Evolutionary conservation across 2,329 filamentous ascomycete species (phyloP).

Genomic region (Cladosporium velox): DNA sequence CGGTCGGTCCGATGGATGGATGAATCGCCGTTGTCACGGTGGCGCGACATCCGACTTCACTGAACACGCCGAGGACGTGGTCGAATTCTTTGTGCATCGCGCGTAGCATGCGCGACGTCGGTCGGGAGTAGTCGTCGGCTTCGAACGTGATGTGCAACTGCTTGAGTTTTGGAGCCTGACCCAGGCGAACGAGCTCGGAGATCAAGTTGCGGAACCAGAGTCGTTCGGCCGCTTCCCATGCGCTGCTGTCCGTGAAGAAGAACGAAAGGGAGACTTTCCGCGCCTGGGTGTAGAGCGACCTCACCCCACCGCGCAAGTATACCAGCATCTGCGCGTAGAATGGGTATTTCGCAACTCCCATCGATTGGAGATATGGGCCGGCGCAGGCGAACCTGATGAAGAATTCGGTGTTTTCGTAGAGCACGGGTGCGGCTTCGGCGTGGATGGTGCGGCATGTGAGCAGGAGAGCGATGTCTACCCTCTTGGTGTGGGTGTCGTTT

Average conservation of each 20-base stretch:
- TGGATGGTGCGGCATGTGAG: not conserved
- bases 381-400: not conserved
- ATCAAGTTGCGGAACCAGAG: not conserved
- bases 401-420: not conserved
- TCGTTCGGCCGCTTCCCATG: not conserved
- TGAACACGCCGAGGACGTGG: not conserved
- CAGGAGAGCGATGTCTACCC: not conserved
- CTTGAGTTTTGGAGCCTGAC: not conserved
- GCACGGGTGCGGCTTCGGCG: not conserved
- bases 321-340: not conserved
- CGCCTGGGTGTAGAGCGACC: not conserved
- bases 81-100: not conserved
- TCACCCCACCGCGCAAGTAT: not conserved
- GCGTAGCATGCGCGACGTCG: accelerated
- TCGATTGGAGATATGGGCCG: not conserved
- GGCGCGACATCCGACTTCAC: not conserved
- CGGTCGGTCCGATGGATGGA: not conserved
- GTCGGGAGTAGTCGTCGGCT: not conserved
- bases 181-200: not conserved
- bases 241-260: not conserved
- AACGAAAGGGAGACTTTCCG: not conserved
- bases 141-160: not conserved
- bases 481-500: not conserved
- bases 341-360: not conserved
- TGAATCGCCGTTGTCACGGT: not conserved